Evolutionary conservation across 257 asterid species (phyloP), one percentile per base, ranked within the genome.

Genomic region (Verbena officinalis): DNA sequence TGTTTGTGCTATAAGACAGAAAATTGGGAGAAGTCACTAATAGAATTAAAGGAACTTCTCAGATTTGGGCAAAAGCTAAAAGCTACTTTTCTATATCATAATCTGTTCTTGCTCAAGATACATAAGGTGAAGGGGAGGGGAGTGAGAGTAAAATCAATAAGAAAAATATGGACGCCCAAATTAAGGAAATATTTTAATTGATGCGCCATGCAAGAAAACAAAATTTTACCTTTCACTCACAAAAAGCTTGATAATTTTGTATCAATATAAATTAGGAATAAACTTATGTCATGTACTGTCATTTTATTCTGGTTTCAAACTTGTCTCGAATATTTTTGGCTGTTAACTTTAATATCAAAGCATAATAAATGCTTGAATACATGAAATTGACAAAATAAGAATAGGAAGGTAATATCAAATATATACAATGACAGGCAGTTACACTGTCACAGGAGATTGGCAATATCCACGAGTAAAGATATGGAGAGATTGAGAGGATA

Each of bases 401-500:
- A 34, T 6, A 31, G 43, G 7, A n/a, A 9, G 27, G 38, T 31
- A 8, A n/a, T 22, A 55, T 55, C 31, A 31, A 31, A 54, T 22
- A 20, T 40, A 45, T 34, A 38, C 52, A 62, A 34, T 63, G 17
- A 57, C 31, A 36, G 23, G 31, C 48, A 15, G 30, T 59, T 17
- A 24, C 33, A n/a, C n/a, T n/a, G n/a, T n/a, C n/a, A n/a, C 7
- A 49, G 30, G 23, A 17, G 31, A 64, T 40, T 19, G 59, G 52
- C 15, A 36, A 55, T 3, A 34, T 11, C 40, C 55, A 71, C 44
- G 14, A 15, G 27, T 21, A 54, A 33, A 39, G 12, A 46, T 21
- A 55, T 2, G 16, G 17, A 20, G 60, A 69, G 45, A 55, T 62
- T 45, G 40, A 44, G 65, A 45, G 7, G 19, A 72, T 33, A 66